Evolutionary conservation across 345 rosid genomes (phyloP), one percentile per base, ranked within the genome.

Genomic region (Hirschfeldia incana): DNA sequence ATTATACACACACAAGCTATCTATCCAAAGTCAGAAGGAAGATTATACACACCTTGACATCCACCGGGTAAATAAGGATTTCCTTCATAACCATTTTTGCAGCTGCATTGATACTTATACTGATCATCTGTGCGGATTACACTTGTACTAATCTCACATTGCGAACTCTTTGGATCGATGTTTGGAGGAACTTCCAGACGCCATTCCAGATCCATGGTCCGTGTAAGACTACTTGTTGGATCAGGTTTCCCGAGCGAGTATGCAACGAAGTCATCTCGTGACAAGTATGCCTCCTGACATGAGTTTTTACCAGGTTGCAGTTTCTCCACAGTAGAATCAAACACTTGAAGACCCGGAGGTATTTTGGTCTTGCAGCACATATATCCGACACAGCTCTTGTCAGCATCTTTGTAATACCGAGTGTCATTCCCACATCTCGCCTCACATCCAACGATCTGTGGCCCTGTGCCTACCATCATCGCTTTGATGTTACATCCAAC

Each of bases 331-430:
- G 36, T 3, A 39, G 44, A 1, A 5, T 61, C 12, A 72, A 42
- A 8, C 33, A 34, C 16, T 26, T 36, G 65, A 82, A 70, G 70
- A 26, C 33, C 62, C 32, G 55, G 4, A 0, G 87, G 83, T 67
- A 85, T 75, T 0, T 33, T 0, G 2, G 70, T 77, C 29, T 86
- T 82, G 61, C 91, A 88, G 53, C 89, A 88, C 12, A 82, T 84
- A 2, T 82, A n/a, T 5, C 86, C 57, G 21, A 49, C 57, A 49
- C 57, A 49, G 57, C 57, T 49, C 57, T 49, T 49, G 57, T 49
- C 57, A 49, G 57, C 17, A 49, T 49, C 57, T 49, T 49, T 49
- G 57, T 49, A 49, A 49, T 13, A 49, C 17, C 7, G 17, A 5
- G 2, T 49, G 7, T 49, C 17, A 4, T 26, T 65, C 57, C 59